These are phyloP conservation scores for Metroxylon sagu DNA, from an alignment of 176 grass and related monocot genomes.

Conservation along the genomic window DNA sequence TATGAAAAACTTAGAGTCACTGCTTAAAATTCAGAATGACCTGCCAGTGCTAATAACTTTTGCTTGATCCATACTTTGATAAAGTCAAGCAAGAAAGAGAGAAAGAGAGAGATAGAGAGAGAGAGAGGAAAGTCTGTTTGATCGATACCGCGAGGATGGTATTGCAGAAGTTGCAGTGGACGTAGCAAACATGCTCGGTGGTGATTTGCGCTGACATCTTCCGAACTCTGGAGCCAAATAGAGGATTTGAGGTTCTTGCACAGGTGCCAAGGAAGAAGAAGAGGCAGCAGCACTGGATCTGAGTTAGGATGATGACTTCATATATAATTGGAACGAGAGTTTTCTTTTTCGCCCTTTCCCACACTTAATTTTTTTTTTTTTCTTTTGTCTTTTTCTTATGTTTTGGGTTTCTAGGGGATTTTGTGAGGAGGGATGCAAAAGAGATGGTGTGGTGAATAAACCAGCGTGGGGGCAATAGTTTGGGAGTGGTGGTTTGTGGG, in stretches of 20 bases:
- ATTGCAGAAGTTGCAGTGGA: constrained; percentile 74
- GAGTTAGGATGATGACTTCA: constrained; percentile 15
- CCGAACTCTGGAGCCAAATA: background rate
- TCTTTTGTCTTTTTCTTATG: no score
- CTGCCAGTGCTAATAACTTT: no score
- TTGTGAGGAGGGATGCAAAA: constrained; percentile 21
- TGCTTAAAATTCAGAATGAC: no score
- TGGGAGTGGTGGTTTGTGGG: constrained; percentile 3
- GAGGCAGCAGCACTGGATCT: constrained; percentile 4
- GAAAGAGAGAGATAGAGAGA: background rate
- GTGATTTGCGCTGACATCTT: constrained; percentile 46
- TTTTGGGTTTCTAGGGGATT: constrained; percentile 27
- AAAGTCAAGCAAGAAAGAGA: no score
- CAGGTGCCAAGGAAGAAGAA: background rate
- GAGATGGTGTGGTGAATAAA: constrained; percentile 14
- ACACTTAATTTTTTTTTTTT: no score
- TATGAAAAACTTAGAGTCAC: no score
- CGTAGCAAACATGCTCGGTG: constrained; percentile 50
- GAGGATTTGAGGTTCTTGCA: background rate
- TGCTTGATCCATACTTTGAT: no score
- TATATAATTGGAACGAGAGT: no score
- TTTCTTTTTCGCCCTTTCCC: no score
- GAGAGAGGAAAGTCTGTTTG: background rate
- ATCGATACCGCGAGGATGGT: constrained; percentile 54
- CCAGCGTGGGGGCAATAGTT: constrained; percentile 14